These are phyloP conservation scores for Thermochaetoides dissita DNA, from an alignment of 2,329 filamentous ascomycete genomes.

Conservation along the genomic window DNA sequence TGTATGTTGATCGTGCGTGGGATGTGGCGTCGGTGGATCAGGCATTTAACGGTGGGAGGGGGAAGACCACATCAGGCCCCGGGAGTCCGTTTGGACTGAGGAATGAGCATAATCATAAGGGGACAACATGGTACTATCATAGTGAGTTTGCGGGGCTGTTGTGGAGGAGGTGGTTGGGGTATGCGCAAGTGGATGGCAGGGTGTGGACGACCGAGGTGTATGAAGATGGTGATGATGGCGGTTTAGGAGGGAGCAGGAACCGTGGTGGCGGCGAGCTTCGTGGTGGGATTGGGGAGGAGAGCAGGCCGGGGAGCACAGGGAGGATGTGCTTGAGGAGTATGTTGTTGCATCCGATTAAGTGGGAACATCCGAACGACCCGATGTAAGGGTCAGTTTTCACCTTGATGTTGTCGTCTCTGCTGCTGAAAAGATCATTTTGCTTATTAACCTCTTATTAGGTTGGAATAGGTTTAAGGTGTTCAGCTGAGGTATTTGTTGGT, in stretches of 20 bases:
- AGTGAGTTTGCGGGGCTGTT: conserved; percentile 62
- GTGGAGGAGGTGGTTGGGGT: conserved; percentile 65
- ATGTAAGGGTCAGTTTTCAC: neutral
- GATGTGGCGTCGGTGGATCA: conserved; percentile 51
- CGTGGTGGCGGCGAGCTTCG: conserved; percentile 32
- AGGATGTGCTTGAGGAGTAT: conserved; percentile 69
- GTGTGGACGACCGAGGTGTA: conserved; percentile 20
- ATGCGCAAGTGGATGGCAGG: conserved; percentile 37
- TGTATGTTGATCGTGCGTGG: conserved; percentile 69
- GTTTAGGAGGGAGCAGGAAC: conserved; percentile 25
- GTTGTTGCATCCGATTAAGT: conserved; percentile 71
- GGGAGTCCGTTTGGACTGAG: conserved; percentile 53
- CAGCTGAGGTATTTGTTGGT: too few species aligned
- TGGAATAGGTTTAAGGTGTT: too few species aligned
- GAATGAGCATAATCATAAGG: conserved; percentile 71
- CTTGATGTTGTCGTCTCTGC: neutral
- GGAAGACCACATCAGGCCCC: conserved; percentile 48
- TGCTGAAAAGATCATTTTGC: neutral
- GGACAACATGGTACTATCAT: conserved; percentile 76
- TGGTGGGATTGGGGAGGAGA: conserved; percentile 39
- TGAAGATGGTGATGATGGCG: too few species aligned
- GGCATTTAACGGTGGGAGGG: conserved; percentile 67
- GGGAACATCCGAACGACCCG: conserved; percentile 36
- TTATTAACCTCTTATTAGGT: too few species aligned
- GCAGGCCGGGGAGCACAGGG: conserved; percentile 33